Conservation (phyloP, 176 grass and related monocot species). For the Calamus simplicifolius region DNA sequence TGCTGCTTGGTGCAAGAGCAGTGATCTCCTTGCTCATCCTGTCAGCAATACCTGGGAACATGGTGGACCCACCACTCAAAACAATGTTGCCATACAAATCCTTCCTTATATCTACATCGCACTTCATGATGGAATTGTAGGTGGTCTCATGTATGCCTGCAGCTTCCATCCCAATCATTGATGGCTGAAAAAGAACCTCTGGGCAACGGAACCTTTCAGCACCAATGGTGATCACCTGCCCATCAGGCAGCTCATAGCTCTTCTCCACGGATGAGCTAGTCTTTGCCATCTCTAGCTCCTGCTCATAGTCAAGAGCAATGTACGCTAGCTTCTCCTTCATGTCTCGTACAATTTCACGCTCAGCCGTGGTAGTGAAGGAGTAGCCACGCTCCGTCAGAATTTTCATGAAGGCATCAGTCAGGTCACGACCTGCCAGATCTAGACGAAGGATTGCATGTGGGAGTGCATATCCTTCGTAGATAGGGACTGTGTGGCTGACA, state of each 20-base stretch:
- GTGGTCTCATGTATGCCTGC: constrained; percentile 2
- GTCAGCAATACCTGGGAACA: not conserved
- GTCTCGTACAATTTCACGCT: not conserved
- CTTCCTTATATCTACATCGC: too few relatives aligned
- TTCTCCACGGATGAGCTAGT: too few relatives aligned
- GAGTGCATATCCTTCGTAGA: constrained; percentile 4
- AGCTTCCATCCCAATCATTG: not conserved
- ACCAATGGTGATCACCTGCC: constrained; percentile 1
- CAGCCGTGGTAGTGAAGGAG: too few relatives aligned
- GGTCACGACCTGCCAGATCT: constrained; percentile 1
- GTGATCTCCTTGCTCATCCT: constrained; percentile 8
- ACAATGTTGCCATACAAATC: not conserved
- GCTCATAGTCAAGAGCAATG: too few relatives aligned
- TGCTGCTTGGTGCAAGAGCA: not conserved
- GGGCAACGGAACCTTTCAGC: not conserved
- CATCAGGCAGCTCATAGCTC: not conserved
- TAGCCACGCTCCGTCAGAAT: too few relatives aligned
- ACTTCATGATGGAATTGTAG: not conserved
- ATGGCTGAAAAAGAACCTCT: too few relatives aligned
- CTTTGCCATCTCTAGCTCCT: too few relatives aligned
- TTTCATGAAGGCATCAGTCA: not conserved
- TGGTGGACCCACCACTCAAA: constrained; percentile 3
- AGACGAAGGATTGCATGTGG: constrained; percentile 6
- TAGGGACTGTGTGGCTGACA: constrained; percentile 2
- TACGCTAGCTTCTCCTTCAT: too few relatives aligned